Evolutionary conservation across 495 filamentous ascomycete species (phyloP).

Genomic region (Lasiosphaeria hispida): DNA sequence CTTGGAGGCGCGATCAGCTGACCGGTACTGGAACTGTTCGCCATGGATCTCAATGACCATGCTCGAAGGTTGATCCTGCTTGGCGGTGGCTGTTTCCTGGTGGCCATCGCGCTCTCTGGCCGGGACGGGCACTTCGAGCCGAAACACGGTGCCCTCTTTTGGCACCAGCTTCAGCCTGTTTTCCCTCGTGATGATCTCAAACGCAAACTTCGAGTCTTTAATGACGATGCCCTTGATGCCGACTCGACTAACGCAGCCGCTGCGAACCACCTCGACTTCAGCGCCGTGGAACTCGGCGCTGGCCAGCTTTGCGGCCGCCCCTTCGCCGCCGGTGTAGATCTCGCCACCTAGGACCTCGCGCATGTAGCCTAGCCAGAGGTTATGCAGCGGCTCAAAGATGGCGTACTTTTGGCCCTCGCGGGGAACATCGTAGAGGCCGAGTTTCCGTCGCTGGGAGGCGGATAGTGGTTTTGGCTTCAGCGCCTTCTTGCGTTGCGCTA

Average conservation of each 20-base stretch:
- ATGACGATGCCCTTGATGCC: conserved; percentile 83
- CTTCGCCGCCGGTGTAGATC: conserved; percentile 41
- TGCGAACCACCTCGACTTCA: conserved; percentile 76
- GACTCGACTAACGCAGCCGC: conserved; percentile 75
- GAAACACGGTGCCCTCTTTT: conserved; percentile 86
- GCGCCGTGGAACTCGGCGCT: conserved; percentile 92
- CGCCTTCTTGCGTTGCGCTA: conserved; percentile 53
- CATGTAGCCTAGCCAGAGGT: conserved; percentile 81
- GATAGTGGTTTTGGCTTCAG: conserved; percentile 75
- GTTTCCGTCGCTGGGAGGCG: conserved; percentile 70
- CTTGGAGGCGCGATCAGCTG: conserved; percentile 80
- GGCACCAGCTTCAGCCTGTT: conserved; percentile 72
- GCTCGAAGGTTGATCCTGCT: conserved; percentile 28
- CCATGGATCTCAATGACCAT: conserved; percentile 87
- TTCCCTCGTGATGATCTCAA: conserved; percentile 74
- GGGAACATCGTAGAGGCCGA: conserved; percentile 71
- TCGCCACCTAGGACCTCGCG: conserved; percentile 63
- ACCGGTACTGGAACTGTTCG: conserved; percentile 76
- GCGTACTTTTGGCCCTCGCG: conserved; percentile 65
- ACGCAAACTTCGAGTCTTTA: conserved; percentile 80
- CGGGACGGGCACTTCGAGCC: conserved; percentile 64
- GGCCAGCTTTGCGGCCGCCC: conserved; percentile 61
- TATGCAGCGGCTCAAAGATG: conserved; percentile 72
- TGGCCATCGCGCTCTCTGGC: conserved; percentile 3
- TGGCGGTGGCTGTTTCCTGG: not conserved